Evolutionary conservation across 108 stramenopile genomes (phyloP).

Genomic region (Licmophora abbreviata): DNA sequence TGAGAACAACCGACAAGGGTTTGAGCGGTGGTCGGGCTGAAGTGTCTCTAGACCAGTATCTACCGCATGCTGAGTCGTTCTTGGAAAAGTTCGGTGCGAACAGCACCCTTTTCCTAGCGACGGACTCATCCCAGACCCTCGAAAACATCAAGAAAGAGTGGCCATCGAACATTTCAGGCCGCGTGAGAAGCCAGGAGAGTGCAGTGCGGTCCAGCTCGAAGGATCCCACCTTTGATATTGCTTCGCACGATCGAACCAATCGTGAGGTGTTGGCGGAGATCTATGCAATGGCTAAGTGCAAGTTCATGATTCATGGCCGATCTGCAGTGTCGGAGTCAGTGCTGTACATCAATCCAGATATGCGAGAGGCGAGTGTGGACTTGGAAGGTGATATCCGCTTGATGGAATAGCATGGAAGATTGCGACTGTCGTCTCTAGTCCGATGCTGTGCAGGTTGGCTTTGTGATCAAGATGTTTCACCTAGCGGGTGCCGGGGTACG

Average conservation of each 20-base stretch:
- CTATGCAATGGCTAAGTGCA: slow-evolving; percentile 36
- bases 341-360: slow-evolving; percentile 28
- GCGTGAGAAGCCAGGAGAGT: neutral
- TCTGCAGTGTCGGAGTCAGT: slow-evolving; percentile 35
- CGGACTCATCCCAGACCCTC: slow-evolving; percentile 35
- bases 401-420: too few species aligned
- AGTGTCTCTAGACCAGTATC: slow-evolving; percentile 28
- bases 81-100: slow-evolving; percentile 15
- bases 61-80: slow-evolving; percentile 35
- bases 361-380: slow-evolving; percentile 31
- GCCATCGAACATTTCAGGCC: slow-evolving; percentile 19
- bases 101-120: slow-evolving; percentile 34
- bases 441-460: too few species aligned
- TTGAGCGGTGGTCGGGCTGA: slow-evolving; percentile 25
- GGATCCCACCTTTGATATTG: slow-evolving; percentile 7
- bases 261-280: slow-evolving; percentile 32
- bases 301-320: slow-evolving; percentile 27
- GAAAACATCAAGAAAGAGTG: slow-evolving; percentile 29
- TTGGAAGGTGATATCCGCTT: slow-evolving; percentile 50
- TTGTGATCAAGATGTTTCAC: too few species aligned
- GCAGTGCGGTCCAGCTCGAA: too few species aligned
- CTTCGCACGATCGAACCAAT: slow-evolving; percentile 40
- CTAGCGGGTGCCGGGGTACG: too few species aligned
- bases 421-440: too few species aligned
- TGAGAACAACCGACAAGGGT: slow-evolving; percentile 2